phyloP scores from a whole-genome alignment of 2,329 filamentous ascomycete species.

The Alternaria postmessia region DNA sequence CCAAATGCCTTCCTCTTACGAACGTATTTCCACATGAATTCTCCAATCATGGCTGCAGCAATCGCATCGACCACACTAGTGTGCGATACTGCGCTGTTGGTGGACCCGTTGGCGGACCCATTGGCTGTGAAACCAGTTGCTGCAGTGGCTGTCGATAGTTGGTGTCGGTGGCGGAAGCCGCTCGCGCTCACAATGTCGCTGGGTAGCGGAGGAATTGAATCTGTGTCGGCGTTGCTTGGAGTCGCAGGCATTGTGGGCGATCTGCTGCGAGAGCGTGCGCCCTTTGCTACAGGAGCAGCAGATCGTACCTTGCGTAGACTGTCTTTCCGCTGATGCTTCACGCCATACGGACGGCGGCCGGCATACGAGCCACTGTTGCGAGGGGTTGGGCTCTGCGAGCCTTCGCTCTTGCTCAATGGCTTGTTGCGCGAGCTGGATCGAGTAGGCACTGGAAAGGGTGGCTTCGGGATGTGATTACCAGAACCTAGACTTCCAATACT shows the following conservation, averaged over 20 bases:
- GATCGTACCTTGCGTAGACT: slow-evolving; percentile 84
- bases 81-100: slow-evolving; percentile 68
- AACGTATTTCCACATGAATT: slow-evolving; percentile 95
- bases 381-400: slow-evolving; percentile 77
- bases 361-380: slow-evolving; percentile 53
- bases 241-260: slow-evolving; percentile 72
- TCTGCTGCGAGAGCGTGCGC: slow-evolving; percentile 54
- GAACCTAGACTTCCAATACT: slow-evolving; percentile 66
- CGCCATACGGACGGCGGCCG: slow-evolving; percentile 52
- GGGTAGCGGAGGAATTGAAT: slow-evolving; percentile 75
- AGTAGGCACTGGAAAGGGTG: slow-evolving; percentile 91
- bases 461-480: slow-evolving; percentile 56
- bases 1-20: slow-evolving; percentile 90
- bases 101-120: slow-evolving; percentile 64
- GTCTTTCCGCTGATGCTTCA: slow-evolving; percentile 61
- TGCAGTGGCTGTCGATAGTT: slow-evolving; percentile 68
- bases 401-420: slow-evolving; percentile 74
- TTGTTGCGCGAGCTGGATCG: slow-evolving; percentile 85
- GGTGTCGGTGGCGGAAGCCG: slow-evolving; percentile 59
- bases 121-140: slow-evolving; percentile 66
- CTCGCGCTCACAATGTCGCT: slow-evolving; percentile 69
- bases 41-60: slow-evolving; percentile 97
- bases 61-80: slow-evolving; percentile 93
- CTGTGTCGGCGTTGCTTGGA: slow-evolving; percentile 73
- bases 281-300: slow-evolving; percentile 71